Evolutionary conservation across 108 stramenopile genomes (phyloP), one percentile per base, ranked within the genome.

Genomic region (Epithemia pelagica): DNA sequence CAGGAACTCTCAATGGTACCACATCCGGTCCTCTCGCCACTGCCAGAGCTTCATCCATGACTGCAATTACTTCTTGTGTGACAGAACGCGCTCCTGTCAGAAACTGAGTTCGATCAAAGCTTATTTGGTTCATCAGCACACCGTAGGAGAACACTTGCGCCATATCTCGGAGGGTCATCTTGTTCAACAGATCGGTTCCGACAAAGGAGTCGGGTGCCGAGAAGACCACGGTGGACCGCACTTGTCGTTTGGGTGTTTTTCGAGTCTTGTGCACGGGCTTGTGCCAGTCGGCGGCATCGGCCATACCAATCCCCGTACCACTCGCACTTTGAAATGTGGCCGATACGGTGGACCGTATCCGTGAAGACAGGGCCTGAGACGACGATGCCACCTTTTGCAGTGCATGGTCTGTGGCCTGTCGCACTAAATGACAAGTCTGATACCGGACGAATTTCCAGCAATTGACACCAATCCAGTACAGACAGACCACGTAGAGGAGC

Each of bases 101-200:
- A 54, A 81, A 85, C 26, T 67, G 64, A 2, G 37, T 46, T 19
- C 58, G 26, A n/a, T 79, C 57, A 62, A 79, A 83, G 27, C 62
- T 78, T 2, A 31, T 23, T 0, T 63, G 58, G 8, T 61, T 68
- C 64, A 52, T 70, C 33, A 75, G 70, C 2, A 81, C 62, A 0
- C 71, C 71, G 58, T 76, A 79, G 62, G 66, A 66, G 69, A 87
- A 87, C 15, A 74, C 73, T 57, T 62, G 28, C 23, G 82, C 63
- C 0, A 87, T 37, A 19, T 87, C 82, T 57, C 67, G 54, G 5
- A 87, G 71, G 15, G 82, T 82, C 65, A 83, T 61, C n/a, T 82
- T 58, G 1, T 76, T 69, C 54, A 87, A 83, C n/a, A 74, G 67
- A 7, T 71, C 57, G 52, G 70, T 27, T 2, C 81, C 56, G 0